Evolutionary conservation across 306 rosid species (phyloP).

Genomic region (Luffa aegyptiaca): DNA sequence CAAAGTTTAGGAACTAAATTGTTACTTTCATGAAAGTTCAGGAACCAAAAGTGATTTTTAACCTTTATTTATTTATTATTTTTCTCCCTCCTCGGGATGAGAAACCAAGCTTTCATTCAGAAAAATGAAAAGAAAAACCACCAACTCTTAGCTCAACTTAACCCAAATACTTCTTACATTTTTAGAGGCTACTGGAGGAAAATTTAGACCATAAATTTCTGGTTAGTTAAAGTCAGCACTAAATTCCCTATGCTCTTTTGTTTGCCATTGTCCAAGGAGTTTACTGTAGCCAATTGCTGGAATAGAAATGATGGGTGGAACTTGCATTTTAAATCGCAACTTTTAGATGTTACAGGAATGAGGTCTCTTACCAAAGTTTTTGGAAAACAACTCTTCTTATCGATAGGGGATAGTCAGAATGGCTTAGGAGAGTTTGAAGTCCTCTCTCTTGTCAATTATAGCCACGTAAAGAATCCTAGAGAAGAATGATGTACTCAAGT

Average conservation of each 20-base stretch:
- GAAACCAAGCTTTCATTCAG: too few species aligned
- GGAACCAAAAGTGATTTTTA: too few species aligned
- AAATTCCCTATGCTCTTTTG: background rate
- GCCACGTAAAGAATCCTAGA: background rate
- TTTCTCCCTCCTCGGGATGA: too few species aligned
- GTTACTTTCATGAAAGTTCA: too few species aligned
- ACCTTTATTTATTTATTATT: too few species aligned
- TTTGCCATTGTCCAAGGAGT: background rate
- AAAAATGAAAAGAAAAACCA: too few species aligned
- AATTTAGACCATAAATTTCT: background rate
- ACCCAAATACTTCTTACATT: background rate
- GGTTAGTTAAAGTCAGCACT: background rate
- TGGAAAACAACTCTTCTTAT: background rate
- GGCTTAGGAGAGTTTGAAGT: background rate
- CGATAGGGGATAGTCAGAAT: background rate
- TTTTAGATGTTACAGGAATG: background rate
- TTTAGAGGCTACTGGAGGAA: background rate
- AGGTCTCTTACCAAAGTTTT: background rate
- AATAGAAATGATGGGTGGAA: background rate
- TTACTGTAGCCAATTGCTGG: background rate
- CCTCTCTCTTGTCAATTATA: background rate
- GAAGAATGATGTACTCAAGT: background rate
- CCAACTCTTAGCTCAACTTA: background rate
- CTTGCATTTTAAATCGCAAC: background rate
- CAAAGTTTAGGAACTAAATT: too few species aligned